Base-by-base conservation (phyloP, 805 yeast species). In the Maudiozyma serrabonitensis region DNA sequence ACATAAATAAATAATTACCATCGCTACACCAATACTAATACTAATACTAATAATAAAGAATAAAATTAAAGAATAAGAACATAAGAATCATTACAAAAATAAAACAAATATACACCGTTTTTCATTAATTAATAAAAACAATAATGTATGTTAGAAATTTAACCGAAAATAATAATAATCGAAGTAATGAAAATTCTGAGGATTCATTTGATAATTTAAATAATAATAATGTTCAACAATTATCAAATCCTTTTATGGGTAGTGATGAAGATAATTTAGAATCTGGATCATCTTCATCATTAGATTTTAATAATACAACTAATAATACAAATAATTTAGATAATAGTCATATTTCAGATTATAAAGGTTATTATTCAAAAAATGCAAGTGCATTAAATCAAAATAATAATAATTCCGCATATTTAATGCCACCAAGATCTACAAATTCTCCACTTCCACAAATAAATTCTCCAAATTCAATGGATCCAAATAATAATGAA, bases 121-220 rank as follows among this genome's bases (percentile, higher is more conserved):
- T 23, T 23, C 23, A 8, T 39, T 15, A 19, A 11, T 39, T 18
- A 4, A 19, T n/a, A 38, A 6, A 18, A 18, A 9, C 18, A 11
- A 38, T 6, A 87, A 88, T 53, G 52, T 37, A 47, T 8, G 41
- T 46, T 12, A 53, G 55, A 47, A 50, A 53, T 43, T 41, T 53
- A 18, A 53, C 53, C 2, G 43, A 50, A 43, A 28, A 42, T 28
- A 42, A 16, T 12, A 16, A 16, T 16, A 28, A 42, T 31, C 19
- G 25, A 8, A 16, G 25, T 18, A 16, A 31, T 28, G 31, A 23
- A 6, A 18, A 41, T 50, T 19, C 48, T 31, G 18, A 18, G 3
- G 39, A 31, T n/a, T 41, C 61, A 72, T 31, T 41, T 32, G 23
- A 41, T 11, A 21, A 23, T 13, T 45, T 40, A n/a, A 28, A 42